Evolutionary conservation across 192 early-diverging fungal species (phyloP).

Genomic region (Geranomyces michiganensis): DNA sequence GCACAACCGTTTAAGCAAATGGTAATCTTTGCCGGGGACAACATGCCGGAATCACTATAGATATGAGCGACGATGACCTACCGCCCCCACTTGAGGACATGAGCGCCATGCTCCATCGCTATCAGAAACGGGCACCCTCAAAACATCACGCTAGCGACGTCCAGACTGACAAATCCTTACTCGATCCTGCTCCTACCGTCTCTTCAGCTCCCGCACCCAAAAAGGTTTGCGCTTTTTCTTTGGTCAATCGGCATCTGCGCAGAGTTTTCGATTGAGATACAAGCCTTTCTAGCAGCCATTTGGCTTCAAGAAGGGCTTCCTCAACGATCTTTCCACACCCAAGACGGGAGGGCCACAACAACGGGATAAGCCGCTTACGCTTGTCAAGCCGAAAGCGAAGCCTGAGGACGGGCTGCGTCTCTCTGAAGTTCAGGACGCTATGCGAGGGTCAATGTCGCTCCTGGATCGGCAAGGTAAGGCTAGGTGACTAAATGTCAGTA

Average conservation of each 20-base stretch:
- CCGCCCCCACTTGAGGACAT: conserved; percentile 1
- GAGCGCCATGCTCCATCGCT: background rate
- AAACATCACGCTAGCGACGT: background rate
- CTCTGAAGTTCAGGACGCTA: conserved; percentile 48
- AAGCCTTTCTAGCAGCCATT: background rate
- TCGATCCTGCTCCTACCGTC: conserved; percentile 6
- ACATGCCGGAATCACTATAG: too few relatives aligned
- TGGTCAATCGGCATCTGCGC: too few relatives aligned
- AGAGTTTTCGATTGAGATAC: background rate
- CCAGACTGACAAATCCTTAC: too few relatives aligned
- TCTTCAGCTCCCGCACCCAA: background rate
- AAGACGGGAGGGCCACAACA: background rate
- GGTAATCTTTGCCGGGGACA: too few relatives aligned
- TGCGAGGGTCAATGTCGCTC: conserved; percentile 35
- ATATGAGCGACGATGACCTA: too few relatives aligned
- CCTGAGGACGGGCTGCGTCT: conserved; percentile 19
- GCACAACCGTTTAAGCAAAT: too few relatives aligned
- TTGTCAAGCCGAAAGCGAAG: conserved; percentile 19
- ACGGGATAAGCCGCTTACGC: background rate
- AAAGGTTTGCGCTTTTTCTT: background rate
- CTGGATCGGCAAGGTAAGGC: conserved; percentile 28
- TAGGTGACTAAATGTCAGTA: background rate
- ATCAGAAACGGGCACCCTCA: background rate
- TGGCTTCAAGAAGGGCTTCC: conserved; percentile 1
- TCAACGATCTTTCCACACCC: background rate